These are phyloP conservation scores for Leonotis leonurus DNA, from an alignment of 257 asterid species.

Conservation along the genomic window DNA sequence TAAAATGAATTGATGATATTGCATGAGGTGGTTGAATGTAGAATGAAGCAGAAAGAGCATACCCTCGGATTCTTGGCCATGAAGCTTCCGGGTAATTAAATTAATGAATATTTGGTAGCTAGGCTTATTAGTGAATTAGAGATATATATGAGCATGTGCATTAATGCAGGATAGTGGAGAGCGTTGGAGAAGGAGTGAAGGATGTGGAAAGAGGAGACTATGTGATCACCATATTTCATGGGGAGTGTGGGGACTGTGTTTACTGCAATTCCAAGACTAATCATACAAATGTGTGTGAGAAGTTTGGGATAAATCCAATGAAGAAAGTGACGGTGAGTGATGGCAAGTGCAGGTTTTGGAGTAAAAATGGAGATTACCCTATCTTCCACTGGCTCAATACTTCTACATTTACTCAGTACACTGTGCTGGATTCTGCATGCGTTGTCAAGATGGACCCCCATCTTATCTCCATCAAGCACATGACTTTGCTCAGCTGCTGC, in stretches of 20 bases:
- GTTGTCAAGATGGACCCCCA: slow-evolving; percentile 50
- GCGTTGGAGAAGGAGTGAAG: slow-evolving; percentile 81
- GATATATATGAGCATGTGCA: no score
- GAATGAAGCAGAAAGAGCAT: slow-evolving; percentile 61
- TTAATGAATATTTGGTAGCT: no score
- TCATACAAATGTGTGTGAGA: slow-evolving; percentile 64
- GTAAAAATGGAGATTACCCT: slow-evolving; percentile 6
- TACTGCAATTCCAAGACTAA: slow-evolving; percentile 52
- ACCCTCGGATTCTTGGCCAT: slow-evolving; percentile 81
- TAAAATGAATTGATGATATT: no score
- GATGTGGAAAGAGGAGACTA: slow-evolving; percentile 60
- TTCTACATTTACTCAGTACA: slow-evolving; percentile 79
- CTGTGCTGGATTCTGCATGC: slow-evolving; percentile 70
- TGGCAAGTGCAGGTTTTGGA: slow-evolving; percentile 28
- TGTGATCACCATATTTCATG: slow-evolving; percentile 76
- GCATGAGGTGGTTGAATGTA: no score
- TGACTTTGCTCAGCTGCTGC: slow-evolving; percentile 85
- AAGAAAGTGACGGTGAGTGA: slow-evolving; percentile 55
- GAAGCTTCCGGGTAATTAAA: slow-evolving; percentile 75
- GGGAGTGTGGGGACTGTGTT: slow-evolving; percentile 61
- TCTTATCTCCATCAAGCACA: slow-evolving; percentile 41
- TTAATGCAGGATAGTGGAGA: slow-evolving; percentile 51
- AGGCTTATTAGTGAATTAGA: no score
- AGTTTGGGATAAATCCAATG: slow-evolving; percentile 52
- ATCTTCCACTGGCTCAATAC: slow-evolving; percentile 84